Evolutionary conservation across 2,329 filamentous ascomycete genomes (phyloP).

Genomic region (Apiospora malaysiana): DNA sequence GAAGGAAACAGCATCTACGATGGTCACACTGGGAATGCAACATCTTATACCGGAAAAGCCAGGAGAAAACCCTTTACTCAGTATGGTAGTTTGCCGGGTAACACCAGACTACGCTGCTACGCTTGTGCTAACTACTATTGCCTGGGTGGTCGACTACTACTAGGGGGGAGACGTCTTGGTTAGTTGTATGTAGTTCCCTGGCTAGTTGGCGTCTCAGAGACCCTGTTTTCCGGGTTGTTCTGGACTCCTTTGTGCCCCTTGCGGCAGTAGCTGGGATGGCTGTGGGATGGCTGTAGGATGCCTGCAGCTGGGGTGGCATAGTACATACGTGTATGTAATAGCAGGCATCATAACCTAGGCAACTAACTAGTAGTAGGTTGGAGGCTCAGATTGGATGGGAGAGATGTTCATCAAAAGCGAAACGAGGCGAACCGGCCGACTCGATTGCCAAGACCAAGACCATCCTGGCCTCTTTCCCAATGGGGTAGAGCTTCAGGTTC

Average conservation of each 20-base stretch:
- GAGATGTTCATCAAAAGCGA: not conserved
- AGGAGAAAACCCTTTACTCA: not conserved
- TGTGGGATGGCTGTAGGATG: too few relatives aligned
- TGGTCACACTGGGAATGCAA: not conserved
- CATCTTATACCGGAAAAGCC: not conserved
- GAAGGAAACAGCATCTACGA: not conserved
- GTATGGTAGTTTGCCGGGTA: not conserved
- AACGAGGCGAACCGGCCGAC: not conserved
- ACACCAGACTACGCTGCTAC: too few relatives aligned
- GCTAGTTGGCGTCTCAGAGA: not conserved
- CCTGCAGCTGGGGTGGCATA: not conserved
- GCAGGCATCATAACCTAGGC: too few relatives aligned
- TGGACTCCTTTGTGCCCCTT: not conserved
- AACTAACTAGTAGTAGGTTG: too few relatives aligned
- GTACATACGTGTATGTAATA: not conserved
- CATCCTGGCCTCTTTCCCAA: not conserved
- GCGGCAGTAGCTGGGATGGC: not conserved
- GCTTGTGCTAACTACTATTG: not conserved
- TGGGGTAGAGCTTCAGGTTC: not conserved
- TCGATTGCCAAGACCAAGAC: not conserved
- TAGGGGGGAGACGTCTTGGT: not conserved
- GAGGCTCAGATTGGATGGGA: not conserved
- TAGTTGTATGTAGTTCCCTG: not conserved
- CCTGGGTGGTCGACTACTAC: not conserved
- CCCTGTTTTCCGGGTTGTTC: not conserved